Conservation (phyloP, 2,329 filamentous ascomycete species). For the Monilinia vaccinii-corymbosi region DNA sequence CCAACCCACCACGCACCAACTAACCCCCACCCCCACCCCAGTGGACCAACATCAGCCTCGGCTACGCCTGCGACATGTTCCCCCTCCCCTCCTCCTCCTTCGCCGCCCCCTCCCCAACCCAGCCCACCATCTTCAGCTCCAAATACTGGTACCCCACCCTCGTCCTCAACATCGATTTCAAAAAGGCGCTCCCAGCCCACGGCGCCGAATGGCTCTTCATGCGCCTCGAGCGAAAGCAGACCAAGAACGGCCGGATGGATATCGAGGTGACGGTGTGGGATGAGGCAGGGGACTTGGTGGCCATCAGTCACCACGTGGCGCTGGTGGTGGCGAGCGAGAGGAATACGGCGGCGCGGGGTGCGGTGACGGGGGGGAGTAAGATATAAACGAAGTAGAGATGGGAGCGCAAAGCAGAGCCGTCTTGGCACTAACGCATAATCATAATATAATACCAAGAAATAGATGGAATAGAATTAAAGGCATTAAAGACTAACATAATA, state of each 20-base stretch:
- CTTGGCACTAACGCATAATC: no score
- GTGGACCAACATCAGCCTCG: slow-evolving; percentile 56
- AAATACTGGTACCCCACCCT: slow-evolving; percentile 46
- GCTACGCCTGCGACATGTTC: slow-evolving; percentile 60
- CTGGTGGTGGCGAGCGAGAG: slow-evolving; percentile 54
- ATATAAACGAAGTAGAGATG: neutral
- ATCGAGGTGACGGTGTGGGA: slow-evolving; percentile 62
- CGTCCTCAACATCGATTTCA: slow-evolving; percentile 66
- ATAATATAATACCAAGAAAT: no score
- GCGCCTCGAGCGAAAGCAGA: slow-evolving; percentile 54
- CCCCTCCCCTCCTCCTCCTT: slow-evolving; percentile 24
- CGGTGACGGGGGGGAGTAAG: slow-evolving; percentile 14
- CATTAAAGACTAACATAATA: no score
- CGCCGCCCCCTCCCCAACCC: slow-evolving; percentile 41
- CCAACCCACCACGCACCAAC: neutral
- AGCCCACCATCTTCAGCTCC: slow-evolving; percentile 6
- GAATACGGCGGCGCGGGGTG: slow-evolving; percentile 37
- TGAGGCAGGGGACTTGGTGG: slow-evolving; percentile 53
- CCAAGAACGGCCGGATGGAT: slow-evolving; percentile 66
- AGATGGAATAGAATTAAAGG: no score
- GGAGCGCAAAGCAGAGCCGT: no score
- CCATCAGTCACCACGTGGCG: slow-evolving; percentile 58
- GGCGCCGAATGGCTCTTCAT: slow-evolving; percentile 67
- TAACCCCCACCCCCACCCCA: neutral
- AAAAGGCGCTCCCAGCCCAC: slow-evolving; percentile 57